Evolutionary conservation across 2,329 filamentous ascomycete genomes (phyloP).

Genomic region (Chaetoscypha palmicola): DNA sequence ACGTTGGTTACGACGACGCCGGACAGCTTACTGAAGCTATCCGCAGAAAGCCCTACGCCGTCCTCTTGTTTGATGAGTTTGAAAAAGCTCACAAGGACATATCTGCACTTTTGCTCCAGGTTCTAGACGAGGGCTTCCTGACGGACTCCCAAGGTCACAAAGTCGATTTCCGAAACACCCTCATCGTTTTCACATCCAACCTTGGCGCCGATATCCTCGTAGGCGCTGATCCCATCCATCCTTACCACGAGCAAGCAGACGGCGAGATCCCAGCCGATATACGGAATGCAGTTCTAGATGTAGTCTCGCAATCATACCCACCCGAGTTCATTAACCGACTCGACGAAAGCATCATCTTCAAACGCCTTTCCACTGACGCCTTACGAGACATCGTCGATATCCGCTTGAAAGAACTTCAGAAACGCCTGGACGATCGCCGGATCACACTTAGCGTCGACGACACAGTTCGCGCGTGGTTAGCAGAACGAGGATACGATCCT

Average conservation of each 20-base stretch:
- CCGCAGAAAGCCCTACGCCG: slow-evolving; percentile 87
- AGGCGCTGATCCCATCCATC: slow-evolving; percentile 58
- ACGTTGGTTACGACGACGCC: slow-evolving; percentile 94
- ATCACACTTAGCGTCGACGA: slow-evolving; percentile 68
- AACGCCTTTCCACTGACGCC: slow-evolving; percentile 69
- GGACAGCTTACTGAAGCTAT: slow-evolving; percentile 95
- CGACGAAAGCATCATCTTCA: slow-evolving; percentile 96
- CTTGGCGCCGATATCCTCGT: slow-evolving; percentile 89
- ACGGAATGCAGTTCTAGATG: slow-evolving; percentile 78
- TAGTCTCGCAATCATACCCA: slow-evolving; percentile 67
- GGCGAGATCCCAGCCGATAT: slow-evolving; percentile 67
- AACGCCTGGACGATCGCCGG: slow-evolving; percentile 73
- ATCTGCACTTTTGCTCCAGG: slow-evolving; percentile 82
- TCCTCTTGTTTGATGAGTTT: slow-evolving; percentile 93
- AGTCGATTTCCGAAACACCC: slow-evolving; percentile 92
- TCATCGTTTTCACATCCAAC: slow-evolving; percentile 95
- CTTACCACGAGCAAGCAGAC: slow-evolving; percentile 53
- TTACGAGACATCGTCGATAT: slow-evolving; percentile 93
- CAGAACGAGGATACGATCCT: slow-evolving; percentile 83
- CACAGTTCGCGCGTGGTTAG: slow-evolving; percentile 77
- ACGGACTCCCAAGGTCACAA: slow-evolving; percentile 95
- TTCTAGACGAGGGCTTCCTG: slow-evolving; percentile 91
- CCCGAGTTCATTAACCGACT: slow-evolving; percentile 96
- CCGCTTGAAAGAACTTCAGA: slow-evolving; percentile 75
- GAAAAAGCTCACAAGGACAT: slow-evolving; percentile 97